Percentiles rank a stretch among this genome's conserved stretches.
phyloP scores from a whole-genome alignment of 768 basidiomycete species.

The Zangia roseola region DNA sequence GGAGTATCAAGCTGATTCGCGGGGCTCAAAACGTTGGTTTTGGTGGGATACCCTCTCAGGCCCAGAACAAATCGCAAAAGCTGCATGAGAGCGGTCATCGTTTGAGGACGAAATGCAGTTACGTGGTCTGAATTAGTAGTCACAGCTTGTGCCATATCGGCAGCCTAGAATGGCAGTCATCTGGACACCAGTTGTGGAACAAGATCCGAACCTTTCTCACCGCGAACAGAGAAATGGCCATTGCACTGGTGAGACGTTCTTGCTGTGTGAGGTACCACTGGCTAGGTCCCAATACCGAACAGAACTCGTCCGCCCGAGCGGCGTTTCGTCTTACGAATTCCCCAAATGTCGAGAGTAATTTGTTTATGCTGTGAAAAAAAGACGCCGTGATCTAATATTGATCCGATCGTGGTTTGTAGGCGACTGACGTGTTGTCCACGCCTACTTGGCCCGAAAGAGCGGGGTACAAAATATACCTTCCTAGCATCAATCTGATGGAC shows the following conservation, averaged over 20 bases:
- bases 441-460: conserved; percentile 24
- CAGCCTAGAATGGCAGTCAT: conserved; percentile 16
- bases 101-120: conserved; percentile 46
- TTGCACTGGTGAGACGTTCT: conserved; percentile 33
- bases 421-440: conserved; percentile 22
- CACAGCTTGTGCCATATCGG: conserved; percentile 13
- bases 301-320: conserved; percentile 11
- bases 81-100: conserved; percentile 41
- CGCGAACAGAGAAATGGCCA: conserved; percentile 37
- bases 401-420: not conserved
- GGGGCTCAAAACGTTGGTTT: conserved; percentile 11
- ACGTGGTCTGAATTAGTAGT: not conserved
- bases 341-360: conserved; percentile 12
- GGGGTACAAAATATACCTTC: conserved; percentile 51
- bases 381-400: not conserved
- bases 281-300: conserved; percentile 3
- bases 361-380: conserved; percentile 11
- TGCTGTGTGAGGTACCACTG: conserved; percentile 19
- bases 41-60: conserved; percentile 16
- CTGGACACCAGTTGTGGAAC: not conserved
- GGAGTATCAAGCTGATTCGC: conserved; percentile 38
- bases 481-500: conserved; percentile 54
- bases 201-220: conserved; percentile 20
- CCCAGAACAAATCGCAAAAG: conserved; percentile 43
- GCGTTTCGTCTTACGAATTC: conserved; percentile 23